These are phyloP conservation scores for Teratosphaeria viscida DNA, from an alignment of 2,329 filamentous ascomycete species.

Conservation along the genomic window DNA sequence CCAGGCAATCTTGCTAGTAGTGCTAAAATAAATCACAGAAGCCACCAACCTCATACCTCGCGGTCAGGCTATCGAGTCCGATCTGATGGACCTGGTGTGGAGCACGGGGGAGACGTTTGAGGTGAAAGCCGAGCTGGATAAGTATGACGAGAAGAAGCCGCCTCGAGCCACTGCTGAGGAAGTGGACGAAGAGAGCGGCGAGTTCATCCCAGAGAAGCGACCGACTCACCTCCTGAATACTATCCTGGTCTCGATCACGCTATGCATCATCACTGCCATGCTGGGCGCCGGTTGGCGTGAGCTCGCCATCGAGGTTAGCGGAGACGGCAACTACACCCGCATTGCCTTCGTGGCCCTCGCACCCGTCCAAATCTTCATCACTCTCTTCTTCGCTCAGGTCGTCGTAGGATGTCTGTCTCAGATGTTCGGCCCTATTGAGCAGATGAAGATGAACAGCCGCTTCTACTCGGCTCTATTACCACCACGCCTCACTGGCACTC, in stretches of 20 bases:
- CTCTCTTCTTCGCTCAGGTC: conserved; percentile 70
- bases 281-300: conserved; percentile 61
- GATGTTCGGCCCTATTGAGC: conserved; percentile 63
- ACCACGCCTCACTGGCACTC: conserved; percentile 46
- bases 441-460: conserved; percentile 63
- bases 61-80: conserved; percentile 61
- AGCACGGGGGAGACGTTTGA: conserved; percentile 43
- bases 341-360: conserved; percentile 55
- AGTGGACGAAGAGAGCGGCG: conserved; percentile 62
- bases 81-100: conserved; percentile 62
- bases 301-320: conserved; percentile 56
- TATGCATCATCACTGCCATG: conserved; percentile 54
- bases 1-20: background rate
- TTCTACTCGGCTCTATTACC: conserved; percentile 69
- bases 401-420: conserved; percentile 67
- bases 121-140: conserved; percentile 42
- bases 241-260: conserved; percentile 54
- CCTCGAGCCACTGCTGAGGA: conserved; percentile 41
- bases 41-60: conserved; percentile 58
- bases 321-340: conserved; percentile 53
- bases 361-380: conserved; percentile 69
- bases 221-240: conserved; percentile 61
- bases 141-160: conserved; percentile 40
- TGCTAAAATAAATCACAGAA: conserved; percentile 25
- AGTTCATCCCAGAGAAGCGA: conserved; percentile 53